A percentile compares a stretch with the other conserved stretches of the same genome.
phyloP scores from a whole-genome alignment of 2,329 filamentous ascomycete genomes.

The Pestalotiopsis sp. region DNA sequence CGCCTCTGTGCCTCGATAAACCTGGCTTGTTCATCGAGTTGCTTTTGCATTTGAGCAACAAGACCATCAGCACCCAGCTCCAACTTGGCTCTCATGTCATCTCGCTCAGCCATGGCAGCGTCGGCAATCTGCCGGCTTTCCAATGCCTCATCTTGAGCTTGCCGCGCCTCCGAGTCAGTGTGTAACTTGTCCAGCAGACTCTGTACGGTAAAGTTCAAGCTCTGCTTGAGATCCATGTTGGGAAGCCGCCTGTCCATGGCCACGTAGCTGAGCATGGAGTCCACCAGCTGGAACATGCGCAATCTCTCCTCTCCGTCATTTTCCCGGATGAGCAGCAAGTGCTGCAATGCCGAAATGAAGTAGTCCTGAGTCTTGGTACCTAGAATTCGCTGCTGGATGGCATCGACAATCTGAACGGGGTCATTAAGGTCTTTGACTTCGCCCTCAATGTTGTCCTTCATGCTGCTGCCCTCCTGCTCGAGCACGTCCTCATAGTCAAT shows the following conservation, averaged over 20 bases:
- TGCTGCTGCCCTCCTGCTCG: conserved; percentile 85
- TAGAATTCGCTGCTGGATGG: conserved; percentile 81
- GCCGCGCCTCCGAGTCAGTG: conserved; percentile 91
- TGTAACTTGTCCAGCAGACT: conserved; percentile 93
- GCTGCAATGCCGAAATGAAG: conserved; percentile 92
- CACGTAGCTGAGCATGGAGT: conserved; percentile 98
- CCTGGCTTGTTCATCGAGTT: conserved; percentile 87
- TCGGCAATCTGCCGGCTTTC: conserved; percentile 92
- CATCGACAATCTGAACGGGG: conserved; percentile 89
- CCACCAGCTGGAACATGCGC: conserved; percentile 95
- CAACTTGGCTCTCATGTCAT: conserved; percentile 87
- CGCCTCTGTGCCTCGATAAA: conserved; percentile 87
- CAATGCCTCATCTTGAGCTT: conserved; percentile 86
- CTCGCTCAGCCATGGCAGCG: conserved; percentile 91
- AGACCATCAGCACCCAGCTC: conserved; percentile 91
- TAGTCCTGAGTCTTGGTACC: conserved; percentile 90
- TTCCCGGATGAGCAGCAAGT: conserved; percentile 88
- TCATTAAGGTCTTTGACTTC: conserved; percentile 92
- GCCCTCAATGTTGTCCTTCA: conserved; percentile 82
- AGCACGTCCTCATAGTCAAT: conserved; percentile 98
- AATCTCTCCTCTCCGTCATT: conserved; percentile 90
- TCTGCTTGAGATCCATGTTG: conserved; percentile 97
- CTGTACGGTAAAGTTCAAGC: conserved; percentile 95
- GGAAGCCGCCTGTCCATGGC: conserved; percentile 95
- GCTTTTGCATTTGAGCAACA: conserved; percentile 88